Evolutionary conservation across 768 basidiomycete species (phyloP).

Genomic region (Tulasnella sp.): DNA sequence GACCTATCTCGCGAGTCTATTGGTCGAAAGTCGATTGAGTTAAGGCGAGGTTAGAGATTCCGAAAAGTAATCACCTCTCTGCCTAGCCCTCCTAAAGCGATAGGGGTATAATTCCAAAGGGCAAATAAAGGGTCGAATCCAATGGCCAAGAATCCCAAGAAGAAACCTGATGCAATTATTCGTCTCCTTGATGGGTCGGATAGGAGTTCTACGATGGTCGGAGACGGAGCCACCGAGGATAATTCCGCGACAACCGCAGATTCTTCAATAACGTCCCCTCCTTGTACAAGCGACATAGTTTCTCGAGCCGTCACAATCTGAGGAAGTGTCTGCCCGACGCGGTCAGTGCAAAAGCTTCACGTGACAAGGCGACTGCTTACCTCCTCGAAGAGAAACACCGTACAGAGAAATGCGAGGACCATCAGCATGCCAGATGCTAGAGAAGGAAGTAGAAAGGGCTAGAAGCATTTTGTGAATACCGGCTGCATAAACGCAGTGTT

Average conservation of each 20-base stretch:
- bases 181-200: slow-evolving; percentile 27
- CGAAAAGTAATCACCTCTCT: slow-evolving; percentile 44
- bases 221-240: background rate
- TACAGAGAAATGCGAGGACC: slow-evolving; percentile 24
- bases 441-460: slow-evolving; percentile 35
- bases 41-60: background rate
- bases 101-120: slow-evolving; percentile 61
- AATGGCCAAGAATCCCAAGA: slow-evolving; percentile 49
- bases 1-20: slow-evolving; percentile 17
- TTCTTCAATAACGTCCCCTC: too few relatives aligned
- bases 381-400: slow-evolving; percentile 30
- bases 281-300: background rate
- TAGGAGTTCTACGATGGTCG: background rate
- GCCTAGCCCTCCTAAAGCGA: slow-evolving; percentile 58
- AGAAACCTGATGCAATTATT: slow-evolving; percentile 31
- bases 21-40: background rate
- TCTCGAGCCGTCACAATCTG: background rate
- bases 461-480: slow-evolving; percentile 14
- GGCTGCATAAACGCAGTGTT: background rate
- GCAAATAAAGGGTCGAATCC: slow-evolving; percentile 67
- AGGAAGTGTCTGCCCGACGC: background rate
- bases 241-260: background rate
- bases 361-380: slow-evolving; percentile 1
- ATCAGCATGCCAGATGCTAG: slow-evolving; percentile 31
- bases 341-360: background rate